phyloP scores from a whole-genome alignment of 2,329 filamentous ascomycete species.

The Neonectria punicea region DNA sequence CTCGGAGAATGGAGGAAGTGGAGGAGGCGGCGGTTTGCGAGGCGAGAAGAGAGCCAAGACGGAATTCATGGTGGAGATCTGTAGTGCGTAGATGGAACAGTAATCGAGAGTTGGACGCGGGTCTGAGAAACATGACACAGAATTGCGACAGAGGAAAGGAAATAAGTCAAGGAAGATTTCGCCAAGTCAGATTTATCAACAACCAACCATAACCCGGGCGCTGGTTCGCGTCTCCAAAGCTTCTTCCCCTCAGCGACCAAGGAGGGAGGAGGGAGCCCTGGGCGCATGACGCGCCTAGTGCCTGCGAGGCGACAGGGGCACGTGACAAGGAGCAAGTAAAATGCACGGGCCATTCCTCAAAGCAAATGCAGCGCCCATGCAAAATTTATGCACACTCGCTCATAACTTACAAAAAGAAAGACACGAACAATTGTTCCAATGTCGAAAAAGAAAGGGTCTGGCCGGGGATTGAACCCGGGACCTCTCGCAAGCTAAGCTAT shows the following conservation, averaged over 20 bases:
- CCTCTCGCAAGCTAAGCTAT: conserved; percentile 45
- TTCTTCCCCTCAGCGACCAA: background rate
- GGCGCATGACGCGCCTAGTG: conserved; percentile 8
- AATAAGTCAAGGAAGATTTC: background rate
- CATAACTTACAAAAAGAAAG: background rate
- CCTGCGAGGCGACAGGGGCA: conserved; percentile 51
- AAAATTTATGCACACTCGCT: background rate
- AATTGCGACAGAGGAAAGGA: background rate
- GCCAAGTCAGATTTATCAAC: background rate
- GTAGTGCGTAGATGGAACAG: background rate
- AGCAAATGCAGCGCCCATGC: background rate
- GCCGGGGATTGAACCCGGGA: conserved; percentile 57
- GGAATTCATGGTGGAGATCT: conserved; percentile 20
- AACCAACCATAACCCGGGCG: background rate
- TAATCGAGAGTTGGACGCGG: background rate
- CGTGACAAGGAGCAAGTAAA: conserved; percentile 63
- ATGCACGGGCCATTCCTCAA: background rate
- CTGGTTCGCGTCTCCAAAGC: conserved; percentile 1
- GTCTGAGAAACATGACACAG: background rate
- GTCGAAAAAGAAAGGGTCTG: conserved; percentile 47
- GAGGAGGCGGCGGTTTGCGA: conserved; percentile 30
- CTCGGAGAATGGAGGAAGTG: conserved; percentile 8
- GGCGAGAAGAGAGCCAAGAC: conserved; percentile 36
- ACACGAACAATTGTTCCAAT: background rate
- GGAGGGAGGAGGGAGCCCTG: no score